Evolutionary conservation across 1,284 basidiomycete species (phyloP), one percentile per base, ranked within the genome.

Genomic region (Calocybe gambosa): DNA sequence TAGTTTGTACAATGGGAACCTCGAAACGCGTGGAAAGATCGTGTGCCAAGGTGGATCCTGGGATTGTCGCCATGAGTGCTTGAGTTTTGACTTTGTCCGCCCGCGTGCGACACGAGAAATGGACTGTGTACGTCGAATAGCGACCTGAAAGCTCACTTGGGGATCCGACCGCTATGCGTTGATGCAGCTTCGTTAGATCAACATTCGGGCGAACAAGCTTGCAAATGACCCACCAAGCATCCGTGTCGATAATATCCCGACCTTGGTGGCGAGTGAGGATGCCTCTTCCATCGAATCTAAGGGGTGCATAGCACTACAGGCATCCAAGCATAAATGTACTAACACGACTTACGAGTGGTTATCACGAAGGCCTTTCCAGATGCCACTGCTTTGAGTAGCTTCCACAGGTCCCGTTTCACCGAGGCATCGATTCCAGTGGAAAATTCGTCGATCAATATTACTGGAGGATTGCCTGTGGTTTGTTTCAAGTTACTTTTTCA

Each of bases 331-430:
- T 21, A 7, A 1, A n/a, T 1, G 18, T n/a, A 12, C 7, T 3
- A 18, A 83, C 39, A 5, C 23, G 21, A 23, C 21, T 23, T 23
- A 40, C 80, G 82, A 6, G 82, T 85, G 0, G 81, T 85, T 45
- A 85, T 78, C 21, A 85, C 70, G 19, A 85, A 74, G 1, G 81
- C 76, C 59, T 85, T 82, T 41, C 83, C 79, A 28, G 74, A 68
- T 0, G 80, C 70, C 5, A 85, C 79, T 29, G 74, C 74, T 47
- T 80, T 71, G 38, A 90, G 67, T 0, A 83, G 87, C 12, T 69
- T 69, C 88, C 88, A 90, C 73, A 90, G 85, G n/a, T 88, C 84
- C 33, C 88, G 70, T 64, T 89, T 90, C 70, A 83, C 88, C 64
- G 80, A 86, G 2, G 87, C 82, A 59, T 90, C 89, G 18, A 90